Percentiles rank a stretch among this genome's conserved stretches.
Evolutionary conservation across 768 basidiomycete genomes (phyloP).

Genomic region (Lactifluus piperatus): DNA sequence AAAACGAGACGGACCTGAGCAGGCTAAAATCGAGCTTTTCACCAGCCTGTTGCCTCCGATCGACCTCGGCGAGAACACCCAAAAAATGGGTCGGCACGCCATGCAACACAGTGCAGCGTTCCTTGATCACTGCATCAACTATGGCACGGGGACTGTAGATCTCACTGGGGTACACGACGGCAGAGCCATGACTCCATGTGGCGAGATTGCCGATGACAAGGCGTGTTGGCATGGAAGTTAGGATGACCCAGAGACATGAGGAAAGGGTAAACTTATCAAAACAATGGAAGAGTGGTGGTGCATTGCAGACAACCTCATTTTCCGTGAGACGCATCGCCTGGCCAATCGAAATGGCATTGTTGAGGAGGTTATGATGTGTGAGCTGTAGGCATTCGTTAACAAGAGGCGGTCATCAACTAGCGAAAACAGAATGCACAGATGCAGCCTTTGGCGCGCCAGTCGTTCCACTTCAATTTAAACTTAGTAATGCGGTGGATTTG

Average conservation of each 20-base stretch:
- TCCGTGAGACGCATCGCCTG: constrained; percentile 61
- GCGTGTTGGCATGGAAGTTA: constrained; percentile 33
- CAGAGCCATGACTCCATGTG: constrained; percentile 64
- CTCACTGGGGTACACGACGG: constrained; percentile 67
- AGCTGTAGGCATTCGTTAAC: constrained; percentile 34
- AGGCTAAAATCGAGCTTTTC: constrained; percentile 39
- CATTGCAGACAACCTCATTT: constrained; percentile 68
- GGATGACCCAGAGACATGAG: background rate
- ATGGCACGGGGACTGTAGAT: constrained; percentile 55
- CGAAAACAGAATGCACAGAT: constrained; percentile 40
- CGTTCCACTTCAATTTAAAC: constrained; percentile 48
- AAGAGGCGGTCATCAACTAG: background rate
- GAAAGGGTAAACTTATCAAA: constrained; percentile 58
- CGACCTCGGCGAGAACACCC: constrained; percentile 61
- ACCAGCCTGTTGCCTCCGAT: constrained; percentile 40
- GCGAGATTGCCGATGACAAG: constrained; percentile 77
- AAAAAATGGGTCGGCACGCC: constrained; percentile 84
- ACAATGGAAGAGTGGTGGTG: constrained; percentile 80
- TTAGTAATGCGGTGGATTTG: constrained; percentile 8
- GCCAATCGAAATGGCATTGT: constrained; percentile 65
- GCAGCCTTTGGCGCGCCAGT: constrained; percentile 79
- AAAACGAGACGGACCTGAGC: constrained; percentile 40
- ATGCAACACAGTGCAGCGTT: constrained; percentile 70
- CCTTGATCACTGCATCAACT: constrained; percentile 59
- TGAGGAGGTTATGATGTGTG: constrained; percentile 71